Conservation (phyloP, 148 eudicot species). For the Persicaria tinctoria region DNA sequence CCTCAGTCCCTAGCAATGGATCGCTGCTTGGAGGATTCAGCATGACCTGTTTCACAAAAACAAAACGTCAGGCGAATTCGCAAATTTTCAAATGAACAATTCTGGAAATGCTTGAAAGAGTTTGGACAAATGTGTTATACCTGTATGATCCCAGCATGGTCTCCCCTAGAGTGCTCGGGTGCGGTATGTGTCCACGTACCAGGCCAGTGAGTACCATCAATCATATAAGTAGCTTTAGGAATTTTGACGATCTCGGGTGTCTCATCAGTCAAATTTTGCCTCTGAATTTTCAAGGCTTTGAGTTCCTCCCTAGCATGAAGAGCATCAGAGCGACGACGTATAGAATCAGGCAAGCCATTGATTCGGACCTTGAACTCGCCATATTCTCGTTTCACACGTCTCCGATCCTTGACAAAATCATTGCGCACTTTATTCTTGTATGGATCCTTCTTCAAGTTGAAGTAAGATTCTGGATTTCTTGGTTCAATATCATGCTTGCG, state of each 20-base stretch:
- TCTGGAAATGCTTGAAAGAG: background rate
- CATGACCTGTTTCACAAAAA: constrained; percentile 53
- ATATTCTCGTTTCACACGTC: constrained; percentile 20
- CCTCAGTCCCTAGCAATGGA: constrained; percentile 43
- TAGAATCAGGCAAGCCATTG: constrained; percentile 17
- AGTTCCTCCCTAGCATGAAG: constrained; percentile 15
- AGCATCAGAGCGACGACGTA: constrained; percentile 16
- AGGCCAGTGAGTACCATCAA: constrained; percentile 16
- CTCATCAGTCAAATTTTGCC: constrained; percentile 11
- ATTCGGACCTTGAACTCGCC: constrained; percentile 25
- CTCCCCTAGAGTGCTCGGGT: constrained; percentile 17
- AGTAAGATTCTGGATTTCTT: constrained; percentile 19
- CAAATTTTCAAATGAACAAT: background rate
- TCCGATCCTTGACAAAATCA: constrained; percentile 21
- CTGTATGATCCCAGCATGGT: constrained; percentile 19
- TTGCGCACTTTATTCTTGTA: constrained; percentile 13
- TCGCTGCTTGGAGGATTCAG: constrained; percentile 93
- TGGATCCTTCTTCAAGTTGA: constrained; percentile 17
- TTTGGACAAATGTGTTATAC: background rate
- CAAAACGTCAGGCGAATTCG: background rate
- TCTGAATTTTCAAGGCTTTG: constrained; percentile 15
- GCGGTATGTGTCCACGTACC: constrained; percentile 9
- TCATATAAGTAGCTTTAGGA: constrained; percentile 16
- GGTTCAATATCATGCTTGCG: constrained; percentile 20
- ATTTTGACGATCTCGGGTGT: background rate